Conservation (phyloP, 1,284 basidiomycete species). For the Testicularia cyperi region DNA sequence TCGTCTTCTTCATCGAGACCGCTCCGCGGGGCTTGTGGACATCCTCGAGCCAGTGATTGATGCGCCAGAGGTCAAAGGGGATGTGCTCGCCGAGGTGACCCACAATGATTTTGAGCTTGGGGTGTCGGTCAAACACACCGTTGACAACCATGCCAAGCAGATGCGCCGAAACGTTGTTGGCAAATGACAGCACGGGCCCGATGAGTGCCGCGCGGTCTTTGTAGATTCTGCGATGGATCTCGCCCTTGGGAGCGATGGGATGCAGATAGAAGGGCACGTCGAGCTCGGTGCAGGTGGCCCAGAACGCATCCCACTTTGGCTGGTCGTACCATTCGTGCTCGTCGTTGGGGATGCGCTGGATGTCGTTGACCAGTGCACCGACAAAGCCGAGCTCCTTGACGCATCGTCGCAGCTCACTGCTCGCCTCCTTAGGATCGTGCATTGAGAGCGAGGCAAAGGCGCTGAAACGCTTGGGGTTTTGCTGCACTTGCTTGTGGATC, state of each 20-base stretch:
- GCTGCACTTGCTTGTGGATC: conserved; percentile 49
- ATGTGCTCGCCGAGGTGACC: conserved; percentile 60
- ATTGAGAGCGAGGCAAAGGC: conserved; percentile 58
- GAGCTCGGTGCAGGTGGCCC: conserved; percentile 56
- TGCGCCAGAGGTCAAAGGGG: conserved; percentile 58
- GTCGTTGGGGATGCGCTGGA: conserved; percentile 36
- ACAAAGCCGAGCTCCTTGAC: conserved; percentile 51
- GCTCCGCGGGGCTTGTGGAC: conserved; percentile 49
- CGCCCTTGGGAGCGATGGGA: conserved; percentile 58
- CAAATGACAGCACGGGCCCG: conserved; percentile 57
- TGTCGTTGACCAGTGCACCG: conserved; percentile 36
- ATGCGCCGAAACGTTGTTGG: conserved; percentile 59
- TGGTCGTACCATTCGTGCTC: conserved; percentile 37
- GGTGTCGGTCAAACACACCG: conserved; percentile 60
- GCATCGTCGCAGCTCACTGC: conserved; percentile 52
- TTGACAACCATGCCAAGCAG: conserved; percentile 59
- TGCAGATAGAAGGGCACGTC: conserved; percentile 60
- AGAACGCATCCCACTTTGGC: conserved; percentile 48
- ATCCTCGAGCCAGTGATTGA: conserved; percentile 60
- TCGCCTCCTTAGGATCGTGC: conserved; percentile 58
- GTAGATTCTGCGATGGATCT: conserved; percentile 55
- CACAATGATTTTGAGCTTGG: conserved; percentile 60
- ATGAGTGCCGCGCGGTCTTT: conserved; percentile 56
- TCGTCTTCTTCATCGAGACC: conserved; percentile 41
- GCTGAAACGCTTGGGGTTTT: conserved; percentile 55